Evolutionary conservation across 164 flowering plant species (phyloP), one percentile per base, ranked within the genome.

Genomic region (Chimonanthus salicifolius): DNA sequence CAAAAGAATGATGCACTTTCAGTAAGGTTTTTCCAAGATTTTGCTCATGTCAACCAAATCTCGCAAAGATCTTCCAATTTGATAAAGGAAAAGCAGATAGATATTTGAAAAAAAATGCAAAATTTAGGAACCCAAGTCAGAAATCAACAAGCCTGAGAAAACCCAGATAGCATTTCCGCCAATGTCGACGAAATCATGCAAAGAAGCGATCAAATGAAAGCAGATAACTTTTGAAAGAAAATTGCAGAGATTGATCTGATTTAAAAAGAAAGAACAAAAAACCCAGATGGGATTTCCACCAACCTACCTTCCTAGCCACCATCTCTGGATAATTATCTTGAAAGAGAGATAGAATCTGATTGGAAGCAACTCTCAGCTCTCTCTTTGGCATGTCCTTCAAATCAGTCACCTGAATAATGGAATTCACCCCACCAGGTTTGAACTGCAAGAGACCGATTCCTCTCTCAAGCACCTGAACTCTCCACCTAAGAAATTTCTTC

Each of bases 321-420:
- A 96, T 80, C 80, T 96, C 99, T 46, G 99, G 99, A 74, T 96
- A 96, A 80, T 96, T 96, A 67, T 96, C 99, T 68, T 96, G 99
- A 68, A 96, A 94, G 51, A 96, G 83, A 48, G 95, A 88, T 3
- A 96, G 83, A 76, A 90, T 90, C 72, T 91, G 97, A 62, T 89
- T 90, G 1, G 97, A 89, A 71, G 97, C 97, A 33, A 85, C 94
- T 77, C 99, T 83, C 8, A 96, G 92, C 87, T 96, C 98, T 74
- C 97, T 85, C 71, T 93, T 93, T 3, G 99, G 99, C 97, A 91
- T 90, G 80, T 96, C 92, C 78, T 96, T 96, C 18, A 96, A 85
- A 80, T 96, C 99, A 49, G 94, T 94, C 8, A 95, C 90, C 72
- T 96, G 99, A 10, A 96, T 87, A 33, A 96, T 82, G 7, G 98